Conservation (phyloP, 768 basidiomycete genomes). For the Pulveroboletus sp. region DNA sequence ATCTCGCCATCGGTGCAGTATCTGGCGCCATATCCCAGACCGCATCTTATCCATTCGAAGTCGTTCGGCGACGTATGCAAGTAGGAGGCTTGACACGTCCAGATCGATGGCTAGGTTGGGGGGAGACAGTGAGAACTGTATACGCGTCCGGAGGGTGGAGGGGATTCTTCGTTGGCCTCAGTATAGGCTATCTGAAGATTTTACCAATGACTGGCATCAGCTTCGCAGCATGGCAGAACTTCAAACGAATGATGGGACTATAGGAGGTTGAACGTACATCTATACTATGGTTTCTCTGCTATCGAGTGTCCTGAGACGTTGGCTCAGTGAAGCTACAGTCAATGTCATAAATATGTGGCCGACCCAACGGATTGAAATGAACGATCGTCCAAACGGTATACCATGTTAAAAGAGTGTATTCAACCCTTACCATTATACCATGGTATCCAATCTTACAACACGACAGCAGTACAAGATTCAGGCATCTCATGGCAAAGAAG, state of each 20-base stretch:
- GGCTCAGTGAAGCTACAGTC: background rate
- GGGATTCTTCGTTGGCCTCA: slow-evolving; percentile 89
- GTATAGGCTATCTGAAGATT: slow-evolving; percentile 90
- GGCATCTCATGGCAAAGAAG: no score
- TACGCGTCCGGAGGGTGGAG: slow-evolving; percentile 69
- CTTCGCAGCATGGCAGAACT: slow-evolving; percentile 80
- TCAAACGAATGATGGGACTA: slow-evolving; percentile 27
- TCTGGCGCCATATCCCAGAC: slow-evolving; percentile 87
- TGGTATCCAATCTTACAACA: no score
- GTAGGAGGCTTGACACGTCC: slow-evolving; percentile 82
- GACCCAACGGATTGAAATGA: background rate
- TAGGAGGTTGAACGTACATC: slow-evolving; percentile 16
- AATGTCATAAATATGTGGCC: background rate
- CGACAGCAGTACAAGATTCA: no score
- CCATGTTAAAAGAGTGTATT: no score
- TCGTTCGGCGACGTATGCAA: slow-evolving; percentile 89
- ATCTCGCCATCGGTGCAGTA: slow-evolving; percentile 79
- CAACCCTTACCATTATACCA: no score
- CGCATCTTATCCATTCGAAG: slow-evolving; percentile 91
- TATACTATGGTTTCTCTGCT: background rate
- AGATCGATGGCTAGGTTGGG: slow-evolving; percentile 70
- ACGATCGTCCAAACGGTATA: background rate
- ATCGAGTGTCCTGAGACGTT: background rate
- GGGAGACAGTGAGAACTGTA: slow-evolving; percentile 67
- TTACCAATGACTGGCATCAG: slow-evolving; percentile 95